Percentiles rank a stretch among this genome's conserved stretches.
Conservation (phyloP, 371 early-diverging fungal species). For the Mucor circinelloides region DNA sequence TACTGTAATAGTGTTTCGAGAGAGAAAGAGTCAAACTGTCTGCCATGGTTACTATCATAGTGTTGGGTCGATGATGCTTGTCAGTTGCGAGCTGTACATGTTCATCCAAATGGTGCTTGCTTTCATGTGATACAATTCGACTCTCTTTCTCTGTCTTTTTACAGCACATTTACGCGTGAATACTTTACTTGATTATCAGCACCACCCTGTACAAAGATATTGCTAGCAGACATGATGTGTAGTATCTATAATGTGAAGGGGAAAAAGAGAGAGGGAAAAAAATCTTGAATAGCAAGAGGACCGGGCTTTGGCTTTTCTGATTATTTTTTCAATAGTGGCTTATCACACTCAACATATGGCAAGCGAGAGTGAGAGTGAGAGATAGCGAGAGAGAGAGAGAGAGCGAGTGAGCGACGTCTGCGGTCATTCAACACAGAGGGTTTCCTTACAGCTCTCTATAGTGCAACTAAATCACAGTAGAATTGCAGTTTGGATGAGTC, state of each 20-base stretch:
- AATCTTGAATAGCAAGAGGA: not conserved
- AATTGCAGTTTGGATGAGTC: too few relatives aligned
- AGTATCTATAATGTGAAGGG: not conserved
- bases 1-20: too few relatives aligned
- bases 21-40: not conserved
- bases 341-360: not conserved
- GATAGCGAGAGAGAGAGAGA: too few relatives aligned
- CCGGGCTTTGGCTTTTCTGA: not conserved
- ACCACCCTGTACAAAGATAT: conserved; percentile 29
- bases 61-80: not conserved
- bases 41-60: not conserved
- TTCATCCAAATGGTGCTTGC: not conserved
- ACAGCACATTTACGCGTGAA: not conserved
- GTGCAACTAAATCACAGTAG: too few relatives aligned
- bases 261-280: not conserved
- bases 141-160: not conserved
- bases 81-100: not conserved
- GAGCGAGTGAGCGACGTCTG: too few relatives aligned
- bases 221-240: conserved; percentile 27
- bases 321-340: not conserved
- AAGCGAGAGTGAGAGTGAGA: too few relatives aligned
- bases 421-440: too few relatives aligned
- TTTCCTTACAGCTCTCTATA: too few relatives aligned
- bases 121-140: not conserved
- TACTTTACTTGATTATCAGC: conserved; percentile 29